Conservation (phyloP, 1,284 basidiomycete genomes). For the Malassezia equina region DNA sequence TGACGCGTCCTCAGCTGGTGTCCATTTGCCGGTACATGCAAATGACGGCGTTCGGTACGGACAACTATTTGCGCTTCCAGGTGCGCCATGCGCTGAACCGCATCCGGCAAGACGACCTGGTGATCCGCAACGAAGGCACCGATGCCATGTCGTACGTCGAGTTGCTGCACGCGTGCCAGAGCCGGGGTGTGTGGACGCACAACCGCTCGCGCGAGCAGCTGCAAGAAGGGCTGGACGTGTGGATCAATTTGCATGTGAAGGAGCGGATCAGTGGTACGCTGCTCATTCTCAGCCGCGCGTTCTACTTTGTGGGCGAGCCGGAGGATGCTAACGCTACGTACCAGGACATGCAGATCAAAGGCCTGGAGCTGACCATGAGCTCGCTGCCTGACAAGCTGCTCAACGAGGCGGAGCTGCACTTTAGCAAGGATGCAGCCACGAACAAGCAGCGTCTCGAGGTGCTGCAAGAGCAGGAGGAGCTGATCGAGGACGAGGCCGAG, state of each 20-base stretch:
- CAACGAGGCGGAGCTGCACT: slow-evolving; percentile 91
- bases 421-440: slow-evolving; percentile 80
- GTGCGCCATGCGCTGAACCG: slow-evolving; percentile 75
- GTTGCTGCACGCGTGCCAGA: slow-evolving; percentile 83
- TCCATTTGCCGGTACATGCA: slow-evolving; percentile 90
- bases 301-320: slow-evolving; percentile 59
- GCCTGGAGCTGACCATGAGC: slow-evolving; percentile 79
- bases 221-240: slow-evolving; percentile 77
- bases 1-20: slow-evolving; percentile 90
- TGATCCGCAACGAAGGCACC: slow-evolving; percentile 78
- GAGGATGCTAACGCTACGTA: slow-evolving; percentile 21
- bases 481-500: slow-evolving; percentile 97
- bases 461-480: slow-evolving; percentile 92
- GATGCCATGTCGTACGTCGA: slow-evolving; percentile 81
- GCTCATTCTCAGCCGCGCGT: slow-evolving; percentile 81
- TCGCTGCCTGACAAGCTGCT: slow-evolving; percentile 89
- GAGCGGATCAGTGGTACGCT: slow-evolving; percentile 80
- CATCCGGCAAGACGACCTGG: slow-evolving; percentile 77
- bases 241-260: slow-evolving; percentile 85
- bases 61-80: slow-evolving; percentile 91
- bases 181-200: slow-evolving; percentile 78
- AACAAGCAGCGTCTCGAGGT: slow-evolving; percentile 98
- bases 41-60: slow-evolving; percentile 94
- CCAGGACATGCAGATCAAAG: slow-evolving; percentile 56
- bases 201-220: slow-evolving; percentile 57